Evolutionary conservation across 2,329 filamentous ascomycete genomes (phyloP), one percentile per base, ranked within the genome.

Genomic region (Ceratocystiopsis sp.): DNA sequence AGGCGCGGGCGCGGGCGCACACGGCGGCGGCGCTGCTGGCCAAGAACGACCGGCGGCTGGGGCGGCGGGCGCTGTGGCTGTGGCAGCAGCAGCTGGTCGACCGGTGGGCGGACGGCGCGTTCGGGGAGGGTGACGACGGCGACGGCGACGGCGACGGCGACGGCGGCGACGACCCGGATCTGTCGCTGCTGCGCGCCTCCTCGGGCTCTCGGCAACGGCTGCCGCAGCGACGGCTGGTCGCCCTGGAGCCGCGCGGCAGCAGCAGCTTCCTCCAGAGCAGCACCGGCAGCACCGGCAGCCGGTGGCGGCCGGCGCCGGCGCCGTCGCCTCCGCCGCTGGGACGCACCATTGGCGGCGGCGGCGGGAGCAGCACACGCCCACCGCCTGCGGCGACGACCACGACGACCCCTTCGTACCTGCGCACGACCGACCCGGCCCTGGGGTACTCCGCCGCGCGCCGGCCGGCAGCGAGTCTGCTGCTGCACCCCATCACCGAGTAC

Each of bases 11-110:
- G 2, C 40, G 44, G 0, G 19, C 40, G 16, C 48, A 50, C 46
- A 51, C 50, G 34, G 47, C 50, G 1, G 34, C 43, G 1, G 48
- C 46, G n/a, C 47, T 53, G 39, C 48, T 40, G 16, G 48, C 47
- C 19, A 52, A 53, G 46, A 49, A 50, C 39, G 45, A 47, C 12
- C 48, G 45, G 12, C 47, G 47, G 12, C 45, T 46, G 21, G 37
- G 41, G 17, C 40, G 49, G 5, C 50, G 46, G 8, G 47, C 48
- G 13, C 21, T 53, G 16, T 45, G 34, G 7, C 35, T 35, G 7
- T 53, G 51, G 51, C 44, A 42, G 34, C 47, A 49, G 21, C 42
- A 42, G 34, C 40, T 47, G 11, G 10, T 11, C 6, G 32, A 11
- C 4, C 21, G 21, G 8, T 33, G 32, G 32, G 32, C 32, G 6